Conservation (phyloP, 768 basidiomycete species). For the Lactifluus volemus region DNA sequence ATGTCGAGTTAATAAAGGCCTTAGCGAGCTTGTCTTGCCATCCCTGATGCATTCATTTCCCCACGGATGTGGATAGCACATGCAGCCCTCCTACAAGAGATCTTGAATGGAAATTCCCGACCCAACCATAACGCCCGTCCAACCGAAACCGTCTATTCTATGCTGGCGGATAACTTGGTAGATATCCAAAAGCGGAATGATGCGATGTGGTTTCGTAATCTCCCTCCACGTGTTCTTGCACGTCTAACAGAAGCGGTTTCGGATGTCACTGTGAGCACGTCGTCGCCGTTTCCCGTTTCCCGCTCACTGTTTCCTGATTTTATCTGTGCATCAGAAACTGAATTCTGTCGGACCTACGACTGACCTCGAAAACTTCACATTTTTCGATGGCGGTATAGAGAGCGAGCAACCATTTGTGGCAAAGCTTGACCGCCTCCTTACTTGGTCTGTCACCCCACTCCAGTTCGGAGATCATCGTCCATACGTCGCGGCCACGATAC, state of each 20-base stretch:
- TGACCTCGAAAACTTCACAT: slow-evolving; percentile 46
- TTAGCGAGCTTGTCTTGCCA: slow-evolving; percentile 61
- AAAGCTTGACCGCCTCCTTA: slow-evolving; percentile 66
- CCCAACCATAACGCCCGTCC: slow-evolving; percentile 20
- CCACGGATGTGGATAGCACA: slow-evolving; percentile 59
- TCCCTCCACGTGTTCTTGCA: slow-evolving; percentile 52
- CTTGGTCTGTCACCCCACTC: slow-evolving; percentile 72
- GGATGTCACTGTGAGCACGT: slow-evolving; percentile 36
- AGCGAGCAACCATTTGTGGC: slow-evolving; percentile 37
- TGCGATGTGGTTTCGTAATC: slow-evolving; percentile 63
- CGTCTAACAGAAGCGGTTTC: slow-evolving; percentile 52
- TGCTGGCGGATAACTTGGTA: slow-evolving; percentile 49
- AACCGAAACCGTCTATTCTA: slow-evolving; percentile 31
- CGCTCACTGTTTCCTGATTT: not conserved
- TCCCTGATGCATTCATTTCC: slow-evolving; percentile 67
- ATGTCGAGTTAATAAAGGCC: not conserved
- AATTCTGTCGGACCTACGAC: slow-evolving; percentile 68
- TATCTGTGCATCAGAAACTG: slow-evolving; percentile 40
- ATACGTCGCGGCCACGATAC: slow-evolving; percentile 63
- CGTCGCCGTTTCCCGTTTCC: not conserved
- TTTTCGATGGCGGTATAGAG: slow-evolving; percentile 43
- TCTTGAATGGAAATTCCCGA: slow-evolving; percentile 37
- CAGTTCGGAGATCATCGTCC: slow-evolving; percentile 80
- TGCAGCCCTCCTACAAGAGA: slow-evolving; percentile 36
- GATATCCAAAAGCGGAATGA: slow-evolving; percentile 74